Percentiles rank a stretch among this genome's conserved stretches.
phyloP scores from a whole-genome alignment of 2,329 filamentous ascomycete species.

The Reticulascus tulasneorum region DNA sequence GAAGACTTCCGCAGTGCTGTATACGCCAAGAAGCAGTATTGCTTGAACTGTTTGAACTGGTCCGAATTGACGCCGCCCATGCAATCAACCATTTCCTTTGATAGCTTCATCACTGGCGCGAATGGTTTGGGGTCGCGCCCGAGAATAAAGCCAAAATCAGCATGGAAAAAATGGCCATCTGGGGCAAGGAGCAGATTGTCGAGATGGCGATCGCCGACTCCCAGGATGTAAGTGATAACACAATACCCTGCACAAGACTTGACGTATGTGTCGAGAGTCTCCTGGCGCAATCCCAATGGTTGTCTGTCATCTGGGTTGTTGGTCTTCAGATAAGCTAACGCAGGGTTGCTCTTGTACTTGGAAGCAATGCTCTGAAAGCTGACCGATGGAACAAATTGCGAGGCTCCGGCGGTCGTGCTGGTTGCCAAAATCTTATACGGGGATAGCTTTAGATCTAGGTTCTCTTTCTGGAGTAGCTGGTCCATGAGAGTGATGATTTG shows the following conservation, averaged over 20 bases:
- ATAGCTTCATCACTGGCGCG: conserved; percentile 93
- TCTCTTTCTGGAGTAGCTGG: conserved; percentile 89
- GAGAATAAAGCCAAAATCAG: conserved; percentile 96
- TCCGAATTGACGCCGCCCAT: conserved; percentile 84
- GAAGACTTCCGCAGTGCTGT: conserved; percentile 84
- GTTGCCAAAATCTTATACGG: conserved; percentile 97
- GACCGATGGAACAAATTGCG: conserved; percentile 88
- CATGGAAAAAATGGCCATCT: conserved; percentile 94
- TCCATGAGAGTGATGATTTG: conserved; percentile 96
- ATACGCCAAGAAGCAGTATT: conserved; percentile 94
- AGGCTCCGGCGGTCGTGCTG: conserved; percentile 80
- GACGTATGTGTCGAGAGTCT: conserved; percentile 91
- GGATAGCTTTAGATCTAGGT: conserved; percentile 88
- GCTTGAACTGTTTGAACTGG: conserved; percentile 85
- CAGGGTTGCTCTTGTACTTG: conserved; percentile 72
- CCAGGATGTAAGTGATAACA: conserved; percentile 96
- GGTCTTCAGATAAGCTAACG: conserved; percentile 77
- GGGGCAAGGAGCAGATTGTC: conserved; percentile 92
- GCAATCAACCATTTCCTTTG: conserved; percentile 96
- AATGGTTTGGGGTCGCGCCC: conserved; percentile 97
- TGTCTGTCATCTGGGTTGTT: conserved; percentile 85
- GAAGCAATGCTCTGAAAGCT: conserved; percentile 77
- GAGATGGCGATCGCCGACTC: conserved; percentile 91
- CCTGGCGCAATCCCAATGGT: conserved; percentile 81
- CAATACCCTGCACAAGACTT: conserved; percentile 97